A percentile compares a stretch with the other conserved stretches of the same genome.
These are phyloP conservation scores for Pisolithus microcarpus DNA, from an alignment of 768 basidiomycete species.

Conservation along the genomic window DNA sequence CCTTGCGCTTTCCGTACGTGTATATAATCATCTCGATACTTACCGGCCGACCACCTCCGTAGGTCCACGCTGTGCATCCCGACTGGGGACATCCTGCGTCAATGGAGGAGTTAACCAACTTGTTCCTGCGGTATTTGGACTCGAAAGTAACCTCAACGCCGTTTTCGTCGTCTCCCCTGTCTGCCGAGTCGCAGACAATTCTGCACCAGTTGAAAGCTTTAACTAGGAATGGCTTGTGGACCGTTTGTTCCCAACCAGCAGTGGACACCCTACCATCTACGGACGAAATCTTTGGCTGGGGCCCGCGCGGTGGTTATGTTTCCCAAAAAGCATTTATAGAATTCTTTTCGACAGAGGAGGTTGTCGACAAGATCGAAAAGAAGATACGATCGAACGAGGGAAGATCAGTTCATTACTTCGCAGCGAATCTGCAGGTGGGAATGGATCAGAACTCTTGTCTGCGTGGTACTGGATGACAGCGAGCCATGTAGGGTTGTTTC, in stretches of 20 bases:
- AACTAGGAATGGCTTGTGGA: slow-evolving; percentile 85
- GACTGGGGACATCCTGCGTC: slow-evolving; percentile 70
- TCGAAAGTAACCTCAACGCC: slow-evolving; percentile 72
- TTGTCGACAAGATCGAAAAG: slow-evolving; percentile 54
- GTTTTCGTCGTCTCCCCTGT: slow-evolving; percentile 79
- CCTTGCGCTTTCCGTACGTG: slow-evolving; percentile 46
- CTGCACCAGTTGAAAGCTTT: slow-evolving; percentile 69
- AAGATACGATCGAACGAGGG: slow-evolving; percentile 46
- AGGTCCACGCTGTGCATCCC: slow-evolving; percentile 57
- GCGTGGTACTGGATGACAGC: neutral
- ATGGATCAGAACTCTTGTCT: neutral
- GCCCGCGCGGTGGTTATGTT: slow-evolving; percentile 86
- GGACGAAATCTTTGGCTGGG: slow-evolving; percentile 86
- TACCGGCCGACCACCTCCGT: neutral
- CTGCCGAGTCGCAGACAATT: slow-evolving; percentile 75
- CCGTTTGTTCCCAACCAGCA: slow-evolving; percentile 93
- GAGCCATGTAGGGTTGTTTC: slow-evolving; percentile 55
- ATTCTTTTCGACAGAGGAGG: slow-evolving; percentile 71
- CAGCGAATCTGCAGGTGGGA: slow-evolving; percentile 67
- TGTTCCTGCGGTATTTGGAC: slow-evolving; percentile 79
- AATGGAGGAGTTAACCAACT: slow-evolving; percentile 59
- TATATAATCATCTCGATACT: neutral
- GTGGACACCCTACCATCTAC: slow-evolving; percentile 72
- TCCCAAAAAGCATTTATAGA: slow-evolving; percentile 98
- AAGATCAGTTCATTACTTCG: slow-evolving; percentile 80